Conservation (phyloP, 306 rosid genomes). For the Rubus idaeus region DNA sequence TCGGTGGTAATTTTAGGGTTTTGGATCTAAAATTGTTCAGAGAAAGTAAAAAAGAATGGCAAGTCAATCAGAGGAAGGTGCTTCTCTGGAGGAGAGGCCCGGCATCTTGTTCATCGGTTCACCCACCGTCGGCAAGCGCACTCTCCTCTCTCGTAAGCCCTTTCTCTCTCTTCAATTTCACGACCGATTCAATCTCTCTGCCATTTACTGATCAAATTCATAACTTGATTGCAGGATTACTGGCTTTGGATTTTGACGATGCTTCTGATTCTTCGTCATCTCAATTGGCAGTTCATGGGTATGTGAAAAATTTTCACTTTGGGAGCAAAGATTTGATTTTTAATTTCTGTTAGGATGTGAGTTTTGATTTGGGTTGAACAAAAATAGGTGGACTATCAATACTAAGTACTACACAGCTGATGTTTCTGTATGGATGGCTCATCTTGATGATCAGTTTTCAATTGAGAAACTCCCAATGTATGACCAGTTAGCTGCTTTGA, state of each 20-base stretch:
- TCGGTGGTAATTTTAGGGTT: conserved; percentile 8
- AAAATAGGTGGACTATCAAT: conserved; percentile 63
- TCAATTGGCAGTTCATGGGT: conserved; percentile 65
- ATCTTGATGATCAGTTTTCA: conserved; percentile 61
- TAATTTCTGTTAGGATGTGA: neutral
- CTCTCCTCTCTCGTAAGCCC: conserved; percentile 66
- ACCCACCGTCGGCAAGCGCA: conserved; percentile 79
- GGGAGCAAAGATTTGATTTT: neutral
- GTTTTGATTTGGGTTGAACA: neutral
- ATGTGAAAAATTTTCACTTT: conserved; percentile 3
- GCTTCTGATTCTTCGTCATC: conserved; percentile 51
- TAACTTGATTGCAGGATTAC: conserved; percentile 51
- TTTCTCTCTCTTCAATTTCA: conserved; percentile 8
- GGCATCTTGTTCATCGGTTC: conserved; percentile 67
- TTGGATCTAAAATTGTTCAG: neutral
- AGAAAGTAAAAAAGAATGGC: neutral
- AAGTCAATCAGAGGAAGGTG: neutral
- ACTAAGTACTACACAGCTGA: conserved; percentile 82
- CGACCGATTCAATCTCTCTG: neutral
- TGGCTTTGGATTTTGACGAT: conserved; percentile 58
- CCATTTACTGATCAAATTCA: neutral
- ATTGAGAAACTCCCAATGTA: conserved; percentile 43
- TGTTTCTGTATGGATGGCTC: conserved; percentile 72
- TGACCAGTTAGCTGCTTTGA: conserved; percentile 60
- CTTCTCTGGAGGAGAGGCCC: conserved; percentile 56